Percentiles rank a stretch among this genome's conserved stretches.
Conservation (phyloP, 257 asterid genomes). For the Knoxia roxburghii region DNA sequence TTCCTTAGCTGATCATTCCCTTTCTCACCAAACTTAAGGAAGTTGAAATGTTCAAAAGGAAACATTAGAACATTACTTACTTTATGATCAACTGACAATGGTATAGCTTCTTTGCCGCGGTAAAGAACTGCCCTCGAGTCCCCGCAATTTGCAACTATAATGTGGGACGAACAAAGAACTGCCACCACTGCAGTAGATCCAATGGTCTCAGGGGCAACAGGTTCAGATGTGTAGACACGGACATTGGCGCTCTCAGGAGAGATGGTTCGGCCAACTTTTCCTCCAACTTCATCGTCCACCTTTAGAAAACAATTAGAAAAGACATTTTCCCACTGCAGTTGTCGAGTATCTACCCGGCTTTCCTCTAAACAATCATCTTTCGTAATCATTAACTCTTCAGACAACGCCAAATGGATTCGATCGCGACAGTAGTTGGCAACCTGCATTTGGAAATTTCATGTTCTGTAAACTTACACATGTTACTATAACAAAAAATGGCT, state of each 20-base stretch:
- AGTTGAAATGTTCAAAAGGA: not conserved
- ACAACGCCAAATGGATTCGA: conserved; percentile 59
- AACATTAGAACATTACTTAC: conserved; percentile 26
- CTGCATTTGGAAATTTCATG: conserved; percentile 23
- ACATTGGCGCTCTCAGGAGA: conserved; percentile 23
- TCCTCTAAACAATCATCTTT: conserved; percentile 34
- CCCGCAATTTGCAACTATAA: conserved; percentile 75
- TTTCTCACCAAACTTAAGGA: not conserved
- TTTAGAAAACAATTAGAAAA: conserved; percentile 59
- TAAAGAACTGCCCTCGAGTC: conserved; percentile 84
- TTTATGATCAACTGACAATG: conserved; percentile 66
- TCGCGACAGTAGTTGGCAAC: conserved; percentile 77
- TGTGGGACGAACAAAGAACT: conserved; percentile 69
- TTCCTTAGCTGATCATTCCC: not conserved
- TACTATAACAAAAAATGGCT: not conserved
- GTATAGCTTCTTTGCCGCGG: conserved; percentile 81
- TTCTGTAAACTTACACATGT: not conserved
- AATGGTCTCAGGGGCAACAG: conserved; percentile 69
- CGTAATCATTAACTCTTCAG: conserved; percentile 41
- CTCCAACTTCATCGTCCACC: conserved; percentile 78
- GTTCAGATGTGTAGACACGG: conserved; percentile 28
- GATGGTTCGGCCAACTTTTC: conserved; percentile 33
- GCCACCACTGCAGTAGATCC: conserved; percentile 90
- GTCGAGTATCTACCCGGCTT: conserved; percentile 41
- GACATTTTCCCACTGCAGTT: conserved; percentile 58